Evolutionary conservation across 139 green algal species (phyloP).

Genomic region (Tetradesmus obliquus): DNA sequence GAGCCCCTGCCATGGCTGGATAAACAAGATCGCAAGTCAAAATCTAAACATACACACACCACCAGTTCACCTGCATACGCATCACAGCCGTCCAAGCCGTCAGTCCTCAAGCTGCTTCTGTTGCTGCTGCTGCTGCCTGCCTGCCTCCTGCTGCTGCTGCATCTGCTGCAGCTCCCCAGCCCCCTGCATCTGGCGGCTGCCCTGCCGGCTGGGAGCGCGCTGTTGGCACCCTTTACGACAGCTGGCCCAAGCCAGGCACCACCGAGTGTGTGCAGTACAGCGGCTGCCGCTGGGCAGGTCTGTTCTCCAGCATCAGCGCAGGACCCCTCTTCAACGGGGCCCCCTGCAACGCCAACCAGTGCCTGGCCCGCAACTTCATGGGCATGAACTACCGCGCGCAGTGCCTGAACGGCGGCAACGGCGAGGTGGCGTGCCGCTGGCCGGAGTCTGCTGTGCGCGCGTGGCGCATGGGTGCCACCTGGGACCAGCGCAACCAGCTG

Average conservation of each 20-base stretch:
- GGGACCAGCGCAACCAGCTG: not conserved
- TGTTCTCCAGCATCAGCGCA: constrained; percentile 11
- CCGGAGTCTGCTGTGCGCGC: not conserved
- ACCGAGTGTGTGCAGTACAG: not conserved
- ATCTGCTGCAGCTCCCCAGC: not conserved
- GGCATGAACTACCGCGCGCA: not conserved
- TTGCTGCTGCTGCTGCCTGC: not conserved
- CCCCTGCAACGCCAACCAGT: constrained; percentile 9
- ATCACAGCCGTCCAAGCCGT: too few relatives aligned
- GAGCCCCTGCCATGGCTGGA: too few relatives aligned
- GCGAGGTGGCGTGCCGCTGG: constrained; percentile 10
- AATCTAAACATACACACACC: too few relatives aligned
- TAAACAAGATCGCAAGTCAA: too few relatives aligned
- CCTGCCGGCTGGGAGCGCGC: constrained; percentile 16
- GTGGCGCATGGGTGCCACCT: constrained; percentile 28
- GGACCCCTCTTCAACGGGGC: not conserved
- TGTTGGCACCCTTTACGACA: constrained; percentile 42
- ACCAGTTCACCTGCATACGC: too few relatives aligned
- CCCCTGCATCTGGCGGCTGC: not conserved
- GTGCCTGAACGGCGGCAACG: not conserved
- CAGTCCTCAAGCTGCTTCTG: not conserved
- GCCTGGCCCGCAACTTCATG: not conserved
- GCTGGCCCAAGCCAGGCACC: constrained; percentile 35
- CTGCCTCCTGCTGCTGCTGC: not conserved
- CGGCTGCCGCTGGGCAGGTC: constrained; percentile 32